Evolutionary conservation across 164 flowering plant species (phyloP).

Genomic region (Brasenia schreberi): DNA sequence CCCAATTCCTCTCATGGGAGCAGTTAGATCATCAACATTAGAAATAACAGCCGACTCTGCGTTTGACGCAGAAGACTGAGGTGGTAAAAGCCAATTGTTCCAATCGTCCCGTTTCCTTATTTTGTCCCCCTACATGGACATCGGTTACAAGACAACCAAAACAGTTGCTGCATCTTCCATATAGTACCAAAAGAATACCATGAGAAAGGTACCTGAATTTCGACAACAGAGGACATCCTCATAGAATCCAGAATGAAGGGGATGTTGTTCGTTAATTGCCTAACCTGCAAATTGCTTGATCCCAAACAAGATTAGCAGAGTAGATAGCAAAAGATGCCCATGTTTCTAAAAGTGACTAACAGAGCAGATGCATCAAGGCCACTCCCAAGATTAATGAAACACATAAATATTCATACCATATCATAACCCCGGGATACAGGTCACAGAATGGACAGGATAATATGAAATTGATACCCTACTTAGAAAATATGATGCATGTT

Average conservation of each 20-base stretch:
- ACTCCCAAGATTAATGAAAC: no score
- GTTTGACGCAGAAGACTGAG: conserved; percentile 11
- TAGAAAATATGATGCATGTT: no score
- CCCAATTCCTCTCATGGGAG: conserved; percentile 19
- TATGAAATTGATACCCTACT: no score
- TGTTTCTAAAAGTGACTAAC: no score
- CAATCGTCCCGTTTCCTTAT: conserved; percentile 45
- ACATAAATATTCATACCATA: no score
- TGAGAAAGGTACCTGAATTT: conserved; percentile 35
- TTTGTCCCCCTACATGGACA: conserved; percentile 38
- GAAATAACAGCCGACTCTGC: conserved; percentile 11
- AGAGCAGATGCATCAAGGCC: no score
- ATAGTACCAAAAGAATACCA: background rate
- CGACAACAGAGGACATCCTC: conserved; percentile 35
- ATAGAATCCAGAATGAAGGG: conserved; percentile 42
- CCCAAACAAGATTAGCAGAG: no score
- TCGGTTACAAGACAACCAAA: background rate
- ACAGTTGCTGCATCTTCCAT: background rate
- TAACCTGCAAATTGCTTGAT: conserved; percentile 33
- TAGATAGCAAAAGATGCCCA: no score
- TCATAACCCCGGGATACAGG: no score
- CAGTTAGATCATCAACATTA: conserved; percentile 13
- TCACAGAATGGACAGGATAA: no score
- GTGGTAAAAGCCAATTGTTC: conserved; percentile 31
- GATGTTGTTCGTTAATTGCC: conserved; percentile 27